Conservation (phyloP, 345 rosid species). For the Arabis hirsuta region DNA sequence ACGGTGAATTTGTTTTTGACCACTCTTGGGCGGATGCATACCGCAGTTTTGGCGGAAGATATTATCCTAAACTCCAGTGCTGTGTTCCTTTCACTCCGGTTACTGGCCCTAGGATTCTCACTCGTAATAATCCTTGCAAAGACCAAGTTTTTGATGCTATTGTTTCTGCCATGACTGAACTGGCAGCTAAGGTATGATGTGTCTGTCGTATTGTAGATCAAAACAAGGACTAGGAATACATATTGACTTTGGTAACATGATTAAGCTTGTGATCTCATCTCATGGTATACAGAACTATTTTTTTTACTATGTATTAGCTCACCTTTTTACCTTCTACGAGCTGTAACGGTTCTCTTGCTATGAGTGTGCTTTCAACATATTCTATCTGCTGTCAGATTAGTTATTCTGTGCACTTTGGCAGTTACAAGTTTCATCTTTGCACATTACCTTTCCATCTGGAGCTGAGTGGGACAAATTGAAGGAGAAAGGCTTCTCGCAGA, state of each 20-base stretch:
- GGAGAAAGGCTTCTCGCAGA: conserved; percentile 76
- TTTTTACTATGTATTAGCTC: neutral
- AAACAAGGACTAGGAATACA: neutral
- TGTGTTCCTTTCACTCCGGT: conserved; percentile 99
- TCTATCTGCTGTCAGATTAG: conserved; percentile 21
- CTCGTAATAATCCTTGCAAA: conserved; percentile 61
- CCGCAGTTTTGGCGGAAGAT: conserved; percentile 77
- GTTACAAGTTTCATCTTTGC: conserved; percentile 85
- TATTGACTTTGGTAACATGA: conserved; percentile 4
- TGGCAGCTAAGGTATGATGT: conserved; percentile 66
- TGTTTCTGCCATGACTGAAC: conserved; percentile 64
- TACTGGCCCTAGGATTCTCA: conserved; percentile 86
- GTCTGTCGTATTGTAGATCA: conserved; percentile 2
- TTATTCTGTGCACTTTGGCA: conserved; percentile 40
- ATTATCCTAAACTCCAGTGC: conserved; percentile 93
- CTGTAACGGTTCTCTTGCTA: neutral
- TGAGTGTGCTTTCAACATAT: conserved; percentile 2
- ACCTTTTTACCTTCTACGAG: neutral
- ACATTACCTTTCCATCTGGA: conserved; percentile 85
- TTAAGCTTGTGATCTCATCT: conserved; percentile 2
- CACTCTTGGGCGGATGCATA: conserved; percentile 98
- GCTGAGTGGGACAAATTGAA: conserved; percentile 70
- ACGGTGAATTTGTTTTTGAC: conserved; percentile 96
- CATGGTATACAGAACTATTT: neutral
- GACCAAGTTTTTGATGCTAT: conserved; percentile 76